Percentiles rank a stretch among this genome's conserved stretches.
phyloP scores from a whole-genome alignment of 768 basidiomycete genomes.

The Pleurotus pulmonarius region DNA sequence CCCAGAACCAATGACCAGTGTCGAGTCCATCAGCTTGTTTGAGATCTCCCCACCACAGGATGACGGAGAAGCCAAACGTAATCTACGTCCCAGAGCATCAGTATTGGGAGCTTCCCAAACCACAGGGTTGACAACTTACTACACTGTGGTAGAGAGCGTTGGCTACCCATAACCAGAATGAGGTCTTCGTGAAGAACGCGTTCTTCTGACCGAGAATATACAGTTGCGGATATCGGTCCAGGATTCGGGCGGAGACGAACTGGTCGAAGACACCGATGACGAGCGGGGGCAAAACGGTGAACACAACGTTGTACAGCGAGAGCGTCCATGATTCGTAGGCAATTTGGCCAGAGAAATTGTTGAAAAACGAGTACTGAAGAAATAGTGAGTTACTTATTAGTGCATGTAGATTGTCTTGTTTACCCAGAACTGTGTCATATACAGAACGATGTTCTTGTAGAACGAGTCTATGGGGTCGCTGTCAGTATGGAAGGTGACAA shows the following conservation, averaged over 20 bases:
- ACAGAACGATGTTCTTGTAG: conserved; percentile 98
- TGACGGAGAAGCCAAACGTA: conserved; percentile 81
- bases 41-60: conserved; percentile 92
- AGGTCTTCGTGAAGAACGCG: conserved; percentile 84
- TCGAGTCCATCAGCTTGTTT: conserved; percentile 78
- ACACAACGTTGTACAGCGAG: conserved; percentile 93
- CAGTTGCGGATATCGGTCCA: conserved; percentile 95
- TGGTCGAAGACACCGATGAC: conserved; percentile 99
- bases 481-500: background rate
- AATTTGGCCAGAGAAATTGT: conserved; percentile 98
- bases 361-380: conserved; percentile 93
- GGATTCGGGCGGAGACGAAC: conserved; percentile 93
- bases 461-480: conserved; percentile 69
- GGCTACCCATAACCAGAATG: conserved; percentile 90
- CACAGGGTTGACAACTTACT: conserved; percentile 37
- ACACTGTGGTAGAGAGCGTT: conserved; percentile 91
- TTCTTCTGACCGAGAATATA: conserved; percentile 95
- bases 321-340: conserved; percentile 99
- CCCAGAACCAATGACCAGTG: conserved; percentile 98
- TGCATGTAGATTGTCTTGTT: conserved; percentile 9
- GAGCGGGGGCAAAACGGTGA: conserved; percentile 92
- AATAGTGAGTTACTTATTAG: background rate
- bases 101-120: background rate
- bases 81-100: conserved; percentile 43
- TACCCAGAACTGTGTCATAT: conserved; percentile 99